Evolutionary conservation across 2,329 filamentous ascomycete genomes (phyloP).

Genomic region (Hypoxylon sp.): DNA sequence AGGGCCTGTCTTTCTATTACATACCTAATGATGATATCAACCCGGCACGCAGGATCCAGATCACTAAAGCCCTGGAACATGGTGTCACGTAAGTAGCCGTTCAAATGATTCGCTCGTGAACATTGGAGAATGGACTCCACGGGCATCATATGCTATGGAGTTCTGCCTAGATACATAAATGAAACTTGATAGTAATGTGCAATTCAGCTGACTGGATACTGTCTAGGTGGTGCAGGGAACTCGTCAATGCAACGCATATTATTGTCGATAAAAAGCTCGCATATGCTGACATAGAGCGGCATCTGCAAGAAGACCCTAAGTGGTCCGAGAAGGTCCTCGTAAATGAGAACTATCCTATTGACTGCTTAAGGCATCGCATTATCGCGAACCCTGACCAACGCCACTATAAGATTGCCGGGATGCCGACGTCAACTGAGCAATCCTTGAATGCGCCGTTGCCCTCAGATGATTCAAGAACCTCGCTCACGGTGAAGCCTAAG

Average conservation of each 20-base stretch:
- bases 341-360: slow-evolving; percentile 76
- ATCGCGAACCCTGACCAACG: slow-evolving; percentile 71
- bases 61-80: slow-evolving; percentile 80
- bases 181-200: not conserved
- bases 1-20: slow-evolving; percentile 77
- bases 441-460: slow-evolving; percentile 8
- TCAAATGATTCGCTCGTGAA: not conserved
- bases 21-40: slow-evolving; percentile 85
- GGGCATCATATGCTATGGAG: not conserved
- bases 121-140: not conserved
- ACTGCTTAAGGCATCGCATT: slow-evolving; percentile 73
- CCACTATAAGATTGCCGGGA: slow-evolving; percentile 72
- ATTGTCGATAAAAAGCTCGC: slow-evolving; percentile 80
- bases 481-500: slow-evolving; percentile 42
- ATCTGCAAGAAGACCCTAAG: slow-evolving; percentile 60
- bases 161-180: not conserved
- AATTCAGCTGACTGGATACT: slow-evolving; percentile 19
- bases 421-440: slow-evolving; percentile 53
- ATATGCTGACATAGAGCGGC: slow-evolving; percentile 73
- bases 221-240: slow-evolving; percentile 71
- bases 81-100: slow-evolving; percentile 68
- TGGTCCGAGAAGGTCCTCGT: slow-evolving; percentile 69
- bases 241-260: slow-evolving; percentile 78
- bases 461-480: slow-evolving; percentile 32
- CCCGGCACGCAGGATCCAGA: slow-evolving; percentile 76